Evolutionary conservation across 1,284 basidiomycete species (phyloP).

Genomic region (Anthracocystis walkeri): DNA sequence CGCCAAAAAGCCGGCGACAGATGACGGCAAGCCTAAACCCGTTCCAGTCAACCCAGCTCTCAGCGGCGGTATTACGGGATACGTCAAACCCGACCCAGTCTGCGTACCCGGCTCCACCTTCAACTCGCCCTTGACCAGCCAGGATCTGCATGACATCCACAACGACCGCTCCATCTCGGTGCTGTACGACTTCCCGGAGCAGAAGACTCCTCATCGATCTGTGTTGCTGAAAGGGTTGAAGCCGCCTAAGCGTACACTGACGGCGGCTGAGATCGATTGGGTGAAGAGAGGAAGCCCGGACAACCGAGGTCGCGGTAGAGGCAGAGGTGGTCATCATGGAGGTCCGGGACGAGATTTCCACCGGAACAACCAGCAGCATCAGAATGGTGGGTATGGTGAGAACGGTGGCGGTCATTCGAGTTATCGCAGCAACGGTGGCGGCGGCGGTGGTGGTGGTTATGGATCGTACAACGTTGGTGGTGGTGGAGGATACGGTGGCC

Average conservation of each 20-base stretch:
- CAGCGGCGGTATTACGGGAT: conserved; percentile 84
- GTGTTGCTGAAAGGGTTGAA: conserved; percentile 82
- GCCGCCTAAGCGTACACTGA: conserved; percentile 77
- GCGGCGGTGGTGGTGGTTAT: conserved; percentile 5
- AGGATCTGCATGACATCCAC: conserved; percentile 77
- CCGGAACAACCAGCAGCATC: conserved; percentile 18
- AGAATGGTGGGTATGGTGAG: conserved; percentile 6
- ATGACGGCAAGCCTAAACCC: conserved; percentile 43
- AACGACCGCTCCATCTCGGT: conserved; percentile 89
- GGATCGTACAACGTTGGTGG: conserved; percentile 25
- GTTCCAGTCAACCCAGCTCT: conserved; percentile 77
- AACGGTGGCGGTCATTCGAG: neutral
- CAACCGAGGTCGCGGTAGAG: conserved; percentile 70
- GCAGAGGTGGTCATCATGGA: conserved; percentile 43
- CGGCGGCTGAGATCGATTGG: conserved; percentile 79
- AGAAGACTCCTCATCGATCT: conserved; percentile 85
- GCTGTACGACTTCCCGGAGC: conserved; percentile 88
- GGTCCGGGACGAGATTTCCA: conserved; percentile 54
- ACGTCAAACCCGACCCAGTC: conserved; percentile 82
- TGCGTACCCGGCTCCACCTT: conserved; percentile 93
- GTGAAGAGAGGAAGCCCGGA: conserved; percentile 72
- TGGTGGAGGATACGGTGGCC: conserved; percentile 34
- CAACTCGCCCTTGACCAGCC: conserved; percentile 76
- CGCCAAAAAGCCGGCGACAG: conserved; percentile 74
- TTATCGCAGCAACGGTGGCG: conserved; percentile 8